These are phyloP conservation scores for Fragaria vesca DNA, from an alignment of 306 rosid genomes.

Conservation along the genomic window DNA sequence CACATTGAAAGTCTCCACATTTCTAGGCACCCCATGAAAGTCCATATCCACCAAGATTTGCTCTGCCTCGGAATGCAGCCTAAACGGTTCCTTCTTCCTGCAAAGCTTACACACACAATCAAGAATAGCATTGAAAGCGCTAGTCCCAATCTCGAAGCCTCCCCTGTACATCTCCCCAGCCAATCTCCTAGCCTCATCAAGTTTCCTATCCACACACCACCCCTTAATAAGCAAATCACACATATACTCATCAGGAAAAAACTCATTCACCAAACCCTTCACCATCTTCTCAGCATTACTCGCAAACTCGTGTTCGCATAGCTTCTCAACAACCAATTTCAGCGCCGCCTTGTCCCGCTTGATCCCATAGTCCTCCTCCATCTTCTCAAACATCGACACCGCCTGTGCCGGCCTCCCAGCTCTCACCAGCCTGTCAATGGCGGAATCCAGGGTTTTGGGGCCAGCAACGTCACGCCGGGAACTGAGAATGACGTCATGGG, in stretches of 20 bases:
- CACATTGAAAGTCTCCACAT: slow-evolving; percentile 32
- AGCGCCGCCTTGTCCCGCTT: slow-evolving; percentile 54
- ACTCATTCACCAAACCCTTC: slow-evolving; percentile 49
- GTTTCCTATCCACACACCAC: slow-evolving; percentile 65
- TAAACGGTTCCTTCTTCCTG: slow-evolving; percentile 66
- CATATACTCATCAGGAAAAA: slow-evolving; percentile 56
- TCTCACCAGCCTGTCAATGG: slow-evolving; percentile 68
- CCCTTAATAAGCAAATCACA: slow-evolving; percentile 68
- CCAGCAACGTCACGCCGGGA: slow-evolving; percentile 32
- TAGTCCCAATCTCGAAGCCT: slow-evolving; percentile 66
- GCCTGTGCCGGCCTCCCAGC: slow-evolving; percentile 62
- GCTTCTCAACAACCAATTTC: slow-evolving; percentile 58
- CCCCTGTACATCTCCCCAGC: slow-evolving; percentile 83
- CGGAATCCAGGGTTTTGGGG: slow-evolving; percentile 44
- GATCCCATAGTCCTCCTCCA: slow-evolving; percentile 72
- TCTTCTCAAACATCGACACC: slow-evolving; percentile 63
- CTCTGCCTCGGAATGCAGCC: slow-evolving; percentile 58
- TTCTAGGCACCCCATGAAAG: no score
- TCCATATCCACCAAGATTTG: slow-evolving; percentile 70
- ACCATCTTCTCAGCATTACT: slow-evolving; percentile 61
- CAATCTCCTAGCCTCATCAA: slow-evolving; percentile 69
- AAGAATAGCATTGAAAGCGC: slow-evolving; percentile 67
- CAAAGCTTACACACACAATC: slow-evolving; percentile 72
- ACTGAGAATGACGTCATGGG: slow-evolving; percentile 47
- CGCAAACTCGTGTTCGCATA: slow-evolving; percentile 32